Conservation (phyloP, 2,329 filamentous ascomycete genomes). For the Fusarium sp. region DNA sequence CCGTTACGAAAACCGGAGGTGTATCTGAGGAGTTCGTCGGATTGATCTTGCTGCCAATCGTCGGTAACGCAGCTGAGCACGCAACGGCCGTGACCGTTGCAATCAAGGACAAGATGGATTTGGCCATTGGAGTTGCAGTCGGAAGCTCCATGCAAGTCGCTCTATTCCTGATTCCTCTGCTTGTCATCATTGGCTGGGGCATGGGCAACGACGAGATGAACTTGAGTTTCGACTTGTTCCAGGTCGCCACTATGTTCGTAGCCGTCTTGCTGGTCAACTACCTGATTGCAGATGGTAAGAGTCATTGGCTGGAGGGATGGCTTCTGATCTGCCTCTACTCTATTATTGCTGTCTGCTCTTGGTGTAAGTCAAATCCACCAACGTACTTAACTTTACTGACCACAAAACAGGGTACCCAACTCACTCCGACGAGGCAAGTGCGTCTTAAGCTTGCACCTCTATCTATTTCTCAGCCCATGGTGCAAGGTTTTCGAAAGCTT, state of each 20-base stretch:
- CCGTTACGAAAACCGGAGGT: constrained; percentile 68
- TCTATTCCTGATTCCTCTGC: constrained; percentile 79
- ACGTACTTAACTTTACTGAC: constrained; percentile 13
- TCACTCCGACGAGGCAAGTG: constrained; percentile 7
- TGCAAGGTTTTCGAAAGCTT: neutral
- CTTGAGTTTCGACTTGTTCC: constrained; percentile 87
- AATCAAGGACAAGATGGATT: constrained; percentile 86
- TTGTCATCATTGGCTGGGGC: constrained; percentile 83
- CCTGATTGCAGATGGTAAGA: constrained; percentile 83
- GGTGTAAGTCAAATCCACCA: constrained; percentile 60
- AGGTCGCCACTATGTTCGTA: constrained; percentile 86
- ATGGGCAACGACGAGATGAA: constrained; percentile 79
- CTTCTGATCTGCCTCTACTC: constrained; percentile 81
- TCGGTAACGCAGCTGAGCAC: constrained; percentile 86
- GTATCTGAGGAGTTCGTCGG: constrained; percentile 81
- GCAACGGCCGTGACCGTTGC: constrained; percentile 84
- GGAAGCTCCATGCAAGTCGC: constrained; percentile 85
- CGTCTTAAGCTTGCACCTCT: neutral
- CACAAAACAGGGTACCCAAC: constrained; percentile 36
- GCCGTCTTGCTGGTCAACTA: constrained; percentile 88
- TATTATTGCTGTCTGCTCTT: constrained; percentile 78
- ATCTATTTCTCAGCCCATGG: neutral
- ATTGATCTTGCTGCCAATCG: constrained; percentile 82
- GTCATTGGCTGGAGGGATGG: constrained; percentile 83
- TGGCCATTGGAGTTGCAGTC: constrained; percentile 83